Evolutionary conservation across 257 asterid species (phyloP).

Genomic region (Capsicum pubescens): DNA sequence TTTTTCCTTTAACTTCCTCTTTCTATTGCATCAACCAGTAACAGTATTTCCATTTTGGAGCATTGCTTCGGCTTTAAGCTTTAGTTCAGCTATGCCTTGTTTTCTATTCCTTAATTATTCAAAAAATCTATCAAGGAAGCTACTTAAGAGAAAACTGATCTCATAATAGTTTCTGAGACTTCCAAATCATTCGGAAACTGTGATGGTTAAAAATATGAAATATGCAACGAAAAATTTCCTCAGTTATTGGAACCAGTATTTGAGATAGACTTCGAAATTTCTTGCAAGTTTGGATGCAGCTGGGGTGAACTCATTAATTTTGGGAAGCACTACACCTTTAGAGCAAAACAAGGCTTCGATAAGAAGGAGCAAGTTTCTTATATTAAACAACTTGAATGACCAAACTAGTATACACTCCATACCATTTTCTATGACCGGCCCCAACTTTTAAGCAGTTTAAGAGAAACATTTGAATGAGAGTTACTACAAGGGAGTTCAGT

Average conservation of each 20-base stretch:
- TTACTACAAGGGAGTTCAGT: slow-evolving; percentile 11
- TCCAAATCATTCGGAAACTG: slow-evolving; percentile 1
- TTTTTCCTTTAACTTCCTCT: slow-evolving; percentile 6
- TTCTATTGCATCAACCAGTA: slow-evolving; percentile 16
- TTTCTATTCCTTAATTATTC: not conserved
- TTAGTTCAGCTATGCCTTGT: slow-evolving; percentile 6
- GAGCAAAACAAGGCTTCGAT: not conserved
- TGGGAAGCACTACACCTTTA: not conserved
- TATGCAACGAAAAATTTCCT: not conserved
- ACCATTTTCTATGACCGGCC: not conserved
- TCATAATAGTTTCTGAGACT: slow-evolving; percentile 17
- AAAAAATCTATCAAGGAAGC: not conserved
- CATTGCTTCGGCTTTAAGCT: not conserved
- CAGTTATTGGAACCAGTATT: not conserved
- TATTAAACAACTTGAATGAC: slow-evolving; percentile 15
- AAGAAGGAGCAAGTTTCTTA: slow-evolving; percentile 5
- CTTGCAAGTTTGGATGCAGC: not conserved
- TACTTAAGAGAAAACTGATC: slow-evolving; percentile 10
- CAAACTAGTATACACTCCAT: not conserved
- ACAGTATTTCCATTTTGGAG: slow-evolving; percentile 19
- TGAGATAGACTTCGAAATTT: slow-evolving; percentile 23
- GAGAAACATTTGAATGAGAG: slow-evolving; percentile 21
- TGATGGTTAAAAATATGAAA: slow-evolving; percentile 13
- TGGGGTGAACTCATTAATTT: not conserved
- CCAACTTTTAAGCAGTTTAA: not conserved